Percentiles rank a stretch among this genome's conserved stretches.
Evolutionary conservation across 495 filamentous ascomycete species (phyloP).

Genomic region (Terfezia claveryi): DNA sequence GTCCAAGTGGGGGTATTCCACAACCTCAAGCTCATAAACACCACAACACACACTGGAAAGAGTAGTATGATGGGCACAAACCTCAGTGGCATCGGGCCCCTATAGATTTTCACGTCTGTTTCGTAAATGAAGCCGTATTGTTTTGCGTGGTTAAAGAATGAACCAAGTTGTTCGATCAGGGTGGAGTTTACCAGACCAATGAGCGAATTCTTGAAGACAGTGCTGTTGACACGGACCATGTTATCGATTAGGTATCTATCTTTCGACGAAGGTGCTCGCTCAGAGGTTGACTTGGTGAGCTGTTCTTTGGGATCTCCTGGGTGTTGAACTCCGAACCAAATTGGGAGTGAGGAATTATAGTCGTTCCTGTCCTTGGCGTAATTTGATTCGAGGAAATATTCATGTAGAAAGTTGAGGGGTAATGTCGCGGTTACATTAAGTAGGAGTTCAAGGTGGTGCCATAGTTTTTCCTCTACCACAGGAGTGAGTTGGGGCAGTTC

Average conservation of each 20-base stretch:
- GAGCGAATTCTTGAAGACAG: slow-evolving; percentile 1
- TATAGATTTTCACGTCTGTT: slow-evolving; percentile 7
- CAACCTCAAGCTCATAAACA: slow-evolving; percentile 4
- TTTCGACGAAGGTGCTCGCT: neutral
- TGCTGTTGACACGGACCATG: slow-evolving; percentile 7
- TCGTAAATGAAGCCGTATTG: slow-evolving; percentile 8
- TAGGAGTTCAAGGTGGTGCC: slow-evolving; percentile 5
- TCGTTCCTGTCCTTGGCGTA: slow-evolving; percentile 1
- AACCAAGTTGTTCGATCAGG: slow-evolving; percentile 3
- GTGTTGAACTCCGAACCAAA: slow-evolving; percentile 10
- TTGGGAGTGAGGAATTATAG: slow-evolving; percentile 7
- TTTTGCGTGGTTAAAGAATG: neutral
- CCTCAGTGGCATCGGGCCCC: slow-evolving; percentile 3
- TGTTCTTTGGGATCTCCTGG: slow-evolving; percentile 2
- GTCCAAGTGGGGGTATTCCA: slow-evolving; percentile 13
- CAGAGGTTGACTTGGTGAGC: neutral
- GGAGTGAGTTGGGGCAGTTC: slow-evolving; percentile 2
- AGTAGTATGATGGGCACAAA: slow-evolving; percentile 8
- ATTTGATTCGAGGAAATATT: slow-evolving; percentile 7
- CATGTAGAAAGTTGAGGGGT: slow-evolving; percentile 5
- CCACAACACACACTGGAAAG: slow-evolving; percentile 5
- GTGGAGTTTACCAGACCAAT: slow-evolving; percentile 11
- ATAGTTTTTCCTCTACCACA: slow-evolving; percentile 1
- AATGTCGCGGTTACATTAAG: slow-evolving; percentile 9
- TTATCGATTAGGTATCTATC: slow-evolving; percentile 8